Evolutionary conservation across 2,329 filamentous ascomycete genomes (phyloP), one percentile per base, ranked within the genome.

Genomic region (Didymella keratinophila): DNA sequence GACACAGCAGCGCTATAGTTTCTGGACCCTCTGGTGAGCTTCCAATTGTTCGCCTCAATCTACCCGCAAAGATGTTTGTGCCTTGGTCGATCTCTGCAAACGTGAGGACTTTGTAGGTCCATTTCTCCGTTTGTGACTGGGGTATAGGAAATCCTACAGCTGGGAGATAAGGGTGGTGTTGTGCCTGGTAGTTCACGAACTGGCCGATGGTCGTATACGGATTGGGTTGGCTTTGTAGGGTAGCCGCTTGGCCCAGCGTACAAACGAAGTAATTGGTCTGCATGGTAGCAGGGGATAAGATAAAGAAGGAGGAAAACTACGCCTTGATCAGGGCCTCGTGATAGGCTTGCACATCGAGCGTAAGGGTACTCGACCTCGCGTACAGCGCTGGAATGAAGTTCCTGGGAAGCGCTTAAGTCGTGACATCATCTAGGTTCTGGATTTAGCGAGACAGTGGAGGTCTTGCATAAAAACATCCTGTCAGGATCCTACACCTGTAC

Each of bases 201-300:
- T 81, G 72, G 52, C 79, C 78, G 54, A 87, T 79, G 0, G 80
- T 84, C 2, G 73, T 65, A 63, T 79, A 82, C 0, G 72, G 70
- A 28, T 76, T 77, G 8, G 71, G 66, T 10, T 68, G 61, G 3
- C 68, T 59, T 18, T 75, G 78, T 18, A 82, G 62, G 1, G 62
- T 60, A 1, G 78, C 74, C 11, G 85, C 84, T 68, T 88, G 80
- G 1, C 84, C 86, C 2, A 89, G 78, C 0, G 85, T 87, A 70
- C 86, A 88, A 3, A 82, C 82, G 66, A 88, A 88, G 71, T 88
- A 87, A 57, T 83, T 86, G 48, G 65, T 63, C 21, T 68, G 64
- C 72, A 74, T 73, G 32, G 16, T 4, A 30, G 28, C 10, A 11
- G 39, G 25, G 18, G 7, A n/a, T 14, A 20, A 25, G 14, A 27